Evolutionary conservation across 2,329 filamentous ascomycete genomes (phyloP), one percentile per base, ranked within the genome.

Genomic region (Aspergillus spinulosporus): DNA sequence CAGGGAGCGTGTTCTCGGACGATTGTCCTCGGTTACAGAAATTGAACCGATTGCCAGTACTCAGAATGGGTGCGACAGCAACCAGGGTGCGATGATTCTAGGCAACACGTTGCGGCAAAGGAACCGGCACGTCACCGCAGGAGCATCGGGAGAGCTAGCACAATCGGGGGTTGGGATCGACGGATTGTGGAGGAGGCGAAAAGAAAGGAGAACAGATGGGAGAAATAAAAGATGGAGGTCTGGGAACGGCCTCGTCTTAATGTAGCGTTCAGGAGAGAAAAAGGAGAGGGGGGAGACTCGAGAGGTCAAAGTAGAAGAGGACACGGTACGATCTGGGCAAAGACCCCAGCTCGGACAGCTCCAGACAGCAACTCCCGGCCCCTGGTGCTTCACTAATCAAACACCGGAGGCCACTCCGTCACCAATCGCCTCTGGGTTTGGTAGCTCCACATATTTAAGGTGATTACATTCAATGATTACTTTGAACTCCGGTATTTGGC

Each of bases 101-200:
- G 45, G 26, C 44, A 51, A 57, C 49, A 49, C 44, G 44, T 52
- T 57, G 50, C 36, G 49, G 44, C 29, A 57, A 49, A 57, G 44
- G 39, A 53, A 55, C 42, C 47, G 56, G 46, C 57, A 53, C 52
- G 54, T 64, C 62, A 64, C 57, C 62, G 57, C 48, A 57, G 45
- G 57, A 54, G 52, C 59, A 63, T 63, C 52, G 62, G 62, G 60
- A 52, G 44, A 56, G 53, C 49, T 59, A 58, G 49, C 55, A 58
- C 59, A 56, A 58, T 51, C 46, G 50, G 46, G 45, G 37, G 50
- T 53, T 52, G 21, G 45, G 49, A 56, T 48, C 53, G 50, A 54
- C 43, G 47, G 31, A 48, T 45, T 43, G 55, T 49, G 49, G 40
- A 54, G 50, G 53, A 44, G 49, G 46, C 32, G 40, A 54, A 49